Conservation (phyloP, 1,284 basidiomycete species). For the Sporisorium graminicola region DNA sequence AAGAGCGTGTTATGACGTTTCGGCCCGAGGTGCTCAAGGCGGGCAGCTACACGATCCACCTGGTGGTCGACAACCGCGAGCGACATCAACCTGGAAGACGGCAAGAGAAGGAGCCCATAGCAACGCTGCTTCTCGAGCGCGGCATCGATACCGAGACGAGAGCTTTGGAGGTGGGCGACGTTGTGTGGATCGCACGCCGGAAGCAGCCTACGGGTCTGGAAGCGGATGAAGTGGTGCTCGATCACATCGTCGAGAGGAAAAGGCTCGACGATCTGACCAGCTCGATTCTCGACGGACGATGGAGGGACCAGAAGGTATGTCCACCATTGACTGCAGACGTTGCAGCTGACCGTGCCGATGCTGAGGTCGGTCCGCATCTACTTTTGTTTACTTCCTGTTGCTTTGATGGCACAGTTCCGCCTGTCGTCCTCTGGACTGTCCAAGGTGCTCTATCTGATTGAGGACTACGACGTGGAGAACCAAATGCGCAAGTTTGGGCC, state of each 20-base stretch:
- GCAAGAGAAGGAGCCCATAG: conserved; percentile 38
- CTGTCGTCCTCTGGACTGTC: conserved; percentile 72
- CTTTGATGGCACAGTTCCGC: conserved; percentile 69
- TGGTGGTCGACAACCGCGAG: conserved; percentile 75
- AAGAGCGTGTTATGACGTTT: conserved; percentile 13
- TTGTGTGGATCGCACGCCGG: conserved; percentile 74
- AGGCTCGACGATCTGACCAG: conserved; percentile 73
- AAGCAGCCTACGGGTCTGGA: conserved; percentile 63
- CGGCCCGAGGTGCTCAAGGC: conserved; percentile 71
- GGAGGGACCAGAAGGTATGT: conserved; percentile 73
- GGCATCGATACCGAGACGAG: conserved; percentile 72
- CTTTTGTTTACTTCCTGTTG: background rate
- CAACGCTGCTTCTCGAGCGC: conserved; percentile 47
- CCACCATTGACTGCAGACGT: background rate
- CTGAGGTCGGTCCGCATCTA: background rate
- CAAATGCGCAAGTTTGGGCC: conserved; percentile 63
- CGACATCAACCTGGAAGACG: conserved; percentile 46
- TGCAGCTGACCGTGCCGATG: background rate
- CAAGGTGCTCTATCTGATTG: conserved; percentile 74
- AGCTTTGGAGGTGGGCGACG: conserved; percentile 74
- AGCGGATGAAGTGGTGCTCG: conserved; percentile 73
- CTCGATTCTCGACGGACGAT: conserved; percentile 74
- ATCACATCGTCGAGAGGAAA: conserved; percentile 75
- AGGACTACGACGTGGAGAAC: conserved; percentile 72
- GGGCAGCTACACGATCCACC: conserved; percentile 73